Conservation (phyloP, 768 basidiomycete genomes). For the Tricholoma sp. region DNA sequence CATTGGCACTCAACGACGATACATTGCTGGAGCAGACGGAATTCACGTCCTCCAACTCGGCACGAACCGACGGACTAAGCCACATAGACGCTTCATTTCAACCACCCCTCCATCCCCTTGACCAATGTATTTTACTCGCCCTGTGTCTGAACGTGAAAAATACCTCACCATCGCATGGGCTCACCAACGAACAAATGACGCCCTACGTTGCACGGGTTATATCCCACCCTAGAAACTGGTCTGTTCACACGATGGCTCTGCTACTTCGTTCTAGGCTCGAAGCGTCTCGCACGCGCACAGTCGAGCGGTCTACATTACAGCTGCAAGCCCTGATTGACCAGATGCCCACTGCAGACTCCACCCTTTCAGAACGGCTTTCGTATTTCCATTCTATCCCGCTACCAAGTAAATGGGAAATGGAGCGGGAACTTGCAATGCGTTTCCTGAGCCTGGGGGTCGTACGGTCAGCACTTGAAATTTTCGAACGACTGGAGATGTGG, state of each 20-base stretch:
- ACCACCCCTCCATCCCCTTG: constrained; percentile 85
- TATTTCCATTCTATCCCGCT: constrained; percentile 80
- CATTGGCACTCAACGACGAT: constrained; percentile 87
- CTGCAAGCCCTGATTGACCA: constrained; percentile 95
- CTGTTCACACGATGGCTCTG: constrained; percentile 93
- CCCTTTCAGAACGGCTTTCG: constrained; percentile 64
- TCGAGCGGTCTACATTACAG: constrained; percentile 89
- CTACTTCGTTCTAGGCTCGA: constrained; percentile 91
- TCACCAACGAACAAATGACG: constrained; percentile 88
- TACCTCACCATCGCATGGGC: constrained; percentile 82
- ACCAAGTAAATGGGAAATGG: constrained; percentile 91
- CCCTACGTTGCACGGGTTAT: constrained; percentile 90
- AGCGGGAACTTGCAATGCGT: constrained; percentile 80
- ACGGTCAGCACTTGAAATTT: constrained; percentile 89
- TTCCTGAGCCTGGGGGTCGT: constrained; percentile 84
- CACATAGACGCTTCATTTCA: constrained; percentile 82
- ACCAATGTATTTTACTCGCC: constrained; percentile 88
- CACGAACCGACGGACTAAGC: constrained; percentile 40
- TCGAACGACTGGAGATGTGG: constrained; percentile 96
- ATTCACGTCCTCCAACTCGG: constrained; percentile 71
- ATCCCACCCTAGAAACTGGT: constrained; percentile 90
- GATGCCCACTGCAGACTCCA: constrained; percentile 85
- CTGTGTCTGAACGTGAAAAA: constrained; percentile 89
- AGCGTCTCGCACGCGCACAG: constrained; percentile 80
- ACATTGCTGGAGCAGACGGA: constrained; percentile 92